A percentile compares a stretch with the other conserved stretches of the same genome.
Conservation (phyloP, 164 flowering plant species). For the Cinnamomum chago region DNA sequence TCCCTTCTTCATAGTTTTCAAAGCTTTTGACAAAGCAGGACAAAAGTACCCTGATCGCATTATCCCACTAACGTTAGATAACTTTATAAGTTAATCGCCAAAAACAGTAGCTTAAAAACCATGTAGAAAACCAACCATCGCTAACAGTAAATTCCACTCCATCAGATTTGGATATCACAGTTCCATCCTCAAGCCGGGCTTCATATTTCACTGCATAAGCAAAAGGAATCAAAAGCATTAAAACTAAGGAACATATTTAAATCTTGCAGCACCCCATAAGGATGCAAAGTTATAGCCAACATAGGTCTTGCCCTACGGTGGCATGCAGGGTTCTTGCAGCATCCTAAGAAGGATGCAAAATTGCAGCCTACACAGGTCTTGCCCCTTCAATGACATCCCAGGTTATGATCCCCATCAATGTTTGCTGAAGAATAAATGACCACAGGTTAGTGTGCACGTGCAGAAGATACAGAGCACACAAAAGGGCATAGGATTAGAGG, state of each 20-base stretch:
- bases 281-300: too few relatives aligned
- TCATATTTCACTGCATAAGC: constrained; percentile 71
- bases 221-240: not conserved
- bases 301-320: too few relatives aligned
- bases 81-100: too few relatives aligned
- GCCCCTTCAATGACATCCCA: not conserved
- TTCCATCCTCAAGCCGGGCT: constrained; percentile 81
- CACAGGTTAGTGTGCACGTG: not conserved
- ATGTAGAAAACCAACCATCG: constrained; percentile 43
- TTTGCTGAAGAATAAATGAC: not conserved
- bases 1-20: constrained; percentile 93
- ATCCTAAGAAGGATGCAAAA: too few relatives aligned
- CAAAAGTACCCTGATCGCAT: constrained; percentile 59
- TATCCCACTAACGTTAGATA: not conserved
- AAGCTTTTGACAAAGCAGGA: constrained; percentile 79
- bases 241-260: too few relatives aligned
- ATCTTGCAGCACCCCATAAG: not conserved
- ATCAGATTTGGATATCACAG: constrained; percentile 53
- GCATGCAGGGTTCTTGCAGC: too few relatives aligned
- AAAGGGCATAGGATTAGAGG: too few relatives aligned
- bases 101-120: not conserved
- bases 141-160: constrained; percentile 75
- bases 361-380: too few relatives aligned
- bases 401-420: too few relatives aligned
- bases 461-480: too few relatives aligned